Evolutionary conservation across 1,284 basidiomycete species (phyloP), one percentile per base, ranked within the genome.

Genomic region (Leucoagaricus sp.): DNA sequence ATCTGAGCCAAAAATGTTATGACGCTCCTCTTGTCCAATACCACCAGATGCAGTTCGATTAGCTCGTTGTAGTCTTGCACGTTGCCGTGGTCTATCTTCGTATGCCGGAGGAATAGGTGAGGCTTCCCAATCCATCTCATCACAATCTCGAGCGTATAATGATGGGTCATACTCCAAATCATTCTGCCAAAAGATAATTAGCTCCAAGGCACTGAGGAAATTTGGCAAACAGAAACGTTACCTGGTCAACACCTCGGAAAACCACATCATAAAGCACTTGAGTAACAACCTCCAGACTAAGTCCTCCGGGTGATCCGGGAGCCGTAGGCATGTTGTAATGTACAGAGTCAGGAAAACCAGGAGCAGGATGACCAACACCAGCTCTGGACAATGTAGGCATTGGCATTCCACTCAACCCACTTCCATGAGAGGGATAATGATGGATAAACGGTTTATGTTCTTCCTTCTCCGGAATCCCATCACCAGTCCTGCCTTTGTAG

Each of bases 91-190:
- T 13, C 17, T 17, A 15, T 44, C 29, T 28, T 52, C 40, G 12
- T 52, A 52, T 21, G 40, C 15, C 12, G 50, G 50, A 31, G 50
- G 41, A 10, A 38, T 8, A 41, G 41, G 8, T 15, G 17, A 28
- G 8, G 50, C 29, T 15, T 93, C 90, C 90, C 89, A 93, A 64
- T 93, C 89, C 50, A 84, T 65, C 66, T 93, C 91, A 42, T 88
- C 90, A 58, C 87, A 79, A 67, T 93, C 90, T 29, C 88, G 85
- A 62, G 79, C 79, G 64, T 91, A 93, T 23, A 89, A 68, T 4
- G 70, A 74, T 21, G 86, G 88, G 63, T 92, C 91, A 68, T 90
- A 91, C 67, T 87, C 89, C 49, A 93, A 76, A 61, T 92, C 86
- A 61, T 73, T 77, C 77, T 52, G 19, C 4, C 17, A 21, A 4